A percentile compares a stretch with the other conserved stretches of the same genome.
These are phyloP conservation scores for Bryopsis sp. DNA, from an alignment of 139 green algal species.

Conservation along the genomic window DNA sequence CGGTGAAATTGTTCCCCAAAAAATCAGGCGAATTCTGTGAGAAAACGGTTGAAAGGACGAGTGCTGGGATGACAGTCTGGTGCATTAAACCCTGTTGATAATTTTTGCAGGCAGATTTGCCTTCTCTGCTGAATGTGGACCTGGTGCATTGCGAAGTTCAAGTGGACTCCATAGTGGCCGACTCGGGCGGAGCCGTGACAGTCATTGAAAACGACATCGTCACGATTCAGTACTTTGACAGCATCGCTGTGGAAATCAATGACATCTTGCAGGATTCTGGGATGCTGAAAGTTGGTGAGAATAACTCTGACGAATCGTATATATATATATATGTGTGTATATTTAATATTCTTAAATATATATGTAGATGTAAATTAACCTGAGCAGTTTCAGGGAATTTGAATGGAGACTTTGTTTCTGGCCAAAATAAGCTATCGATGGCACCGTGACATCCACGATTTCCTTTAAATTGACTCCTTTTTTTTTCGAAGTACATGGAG, in stretches of 20 bases:
- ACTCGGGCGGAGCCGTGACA: conserved; percentile 29
- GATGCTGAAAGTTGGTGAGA: conserved; percentile 13
- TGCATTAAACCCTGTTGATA: too few species aligned
- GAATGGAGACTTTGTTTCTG: too few species aligned
- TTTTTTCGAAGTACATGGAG: too few species aligned
- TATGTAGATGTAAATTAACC: background rate
- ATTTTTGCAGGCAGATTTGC: conserved; percentile 55
- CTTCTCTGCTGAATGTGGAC: conserved; percentile 66
- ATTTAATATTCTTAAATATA: background rate
- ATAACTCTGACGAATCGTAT: too few species aligned
- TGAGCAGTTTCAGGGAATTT: background rate
- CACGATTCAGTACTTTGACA: conserved; percentile 68
- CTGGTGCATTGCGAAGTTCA: conserved; percentile 56
- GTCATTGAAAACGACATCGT: conserved; percentile 79
- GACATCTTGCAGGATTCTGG: conserved; percentile 41
- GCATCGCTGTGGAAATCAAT: conserved; percentile 70
- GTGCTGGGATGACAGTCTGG: too few species aligned
- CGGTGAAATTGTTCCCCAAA: too few species aligned
- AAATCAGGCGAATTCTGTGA: too few species aligned
- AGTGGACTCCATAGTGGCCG: conserved; percentile 29
- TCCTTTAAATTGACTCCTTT: too few species aligned
- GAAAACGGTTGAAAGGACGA: too few species aligned
- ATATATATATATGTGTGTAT: background rate
- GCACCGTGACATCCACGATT: too few species aligned
- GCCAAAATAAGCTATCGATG: too few species aligned